Percentiles rank a stretch among this genome's conserved stretches.
Conservation (phyloP, 768 basidiomycete species). For the Wakefieldia striispora region DNA sequence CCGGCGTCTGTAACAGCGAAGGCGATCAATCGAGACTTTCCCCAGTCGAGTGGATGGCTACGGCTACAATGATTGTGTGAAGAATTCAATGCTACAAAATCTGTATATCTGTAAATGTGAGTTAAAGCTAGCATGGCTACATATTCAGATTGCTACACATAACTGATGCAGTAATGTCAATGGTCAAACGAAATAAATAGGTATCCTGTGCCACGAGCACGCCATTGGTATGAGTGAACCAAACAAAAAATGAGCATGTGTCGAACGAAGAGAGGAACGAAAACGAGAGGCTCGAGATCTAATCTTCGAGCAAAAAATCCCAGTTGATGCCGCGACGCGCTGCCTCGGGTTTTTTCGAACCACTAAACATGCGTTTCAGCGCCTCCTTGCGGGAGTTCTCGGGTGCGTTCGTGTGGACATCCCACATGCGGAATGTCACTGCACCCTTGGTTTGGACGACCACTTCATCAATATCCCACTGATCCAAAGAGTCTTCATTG, state of each 20-base stretch:
- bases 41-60: slow-evolving; percentile 15
- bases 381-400: slow-evolving; percentile 63
- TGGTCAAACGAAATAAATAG: slow-evolving; percentile 18
- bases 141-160: slow-evolving; percentile 24
- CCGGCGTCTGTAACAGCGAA: no score
- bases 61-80: slow-evolving; percentile 20
- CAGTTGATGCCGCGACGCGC: slow-evolving; percentile 52
- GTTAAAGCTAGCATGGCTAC: slow-evolving; percentile 22
- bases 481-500: slow-evolving; percentile 39
- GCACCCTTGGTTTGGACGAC: slow-evolving; percentile 57
- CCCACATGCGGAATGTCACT: slow-evolving; percentile 79
- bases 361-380: slow-evolving; percentile 62
- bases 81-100: slow-evolving; percentile 19
- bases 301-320: slow-evolving; percentile 79
- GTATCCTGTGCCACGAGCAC: slow-evolving; percentile 8
- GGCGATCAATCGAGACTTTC: background rate
- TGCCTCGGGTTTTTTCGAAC: slow-evolving; percentile 51
- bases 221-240: slow-evolving; percentile 9
- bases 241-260: slow-evolving; percentile 9
- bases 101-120: slow-evolving; percentile 7
- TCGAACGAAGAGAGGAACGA: slow-evolving; percentile 12
- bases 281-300: slow-evolving; percentile 11
- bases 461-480: slow-evolving; percentile 56
- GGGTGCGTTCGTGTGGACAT: slow-evolving; percentile 60
- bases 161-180: slow-evolving; percentile 11